phyloP scores from a whole-genome alignment of 1,139 yeast species.

The Suhomyces panamericanus region DNA sequence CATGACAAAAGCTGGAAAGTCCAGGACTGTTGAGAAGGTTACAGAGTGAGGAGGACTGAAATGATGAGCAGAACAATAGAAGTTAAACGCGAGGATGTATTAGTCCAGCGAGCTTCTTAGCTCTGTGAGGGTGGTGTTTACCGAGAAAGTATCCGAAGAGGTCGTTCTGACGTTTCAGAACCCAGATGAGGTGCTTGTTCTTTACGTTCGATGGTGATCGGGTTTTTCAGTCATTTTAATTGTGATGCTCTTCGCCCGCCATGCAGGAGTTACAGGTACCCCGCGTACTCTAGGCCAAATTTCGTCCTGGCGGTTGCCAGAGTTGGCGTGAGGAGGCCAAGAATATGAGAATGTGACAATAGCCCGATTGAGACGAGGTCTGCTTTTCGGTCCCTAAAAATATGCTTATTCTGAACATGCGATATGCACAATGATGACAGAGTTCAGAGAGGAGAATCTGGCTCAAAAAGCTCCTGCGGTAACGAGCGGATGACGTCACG shows the following conservation, averaged over 20 bases:
- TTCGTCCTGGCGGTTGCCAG: neutral
- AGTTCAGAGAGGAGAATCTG: neutral
- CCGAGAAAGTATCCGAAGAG: too few species aligned
- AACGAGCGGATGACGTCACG: neutral
- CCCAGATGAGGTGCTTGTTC: too few species aligned
- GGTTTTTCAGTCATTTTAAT: neutral
- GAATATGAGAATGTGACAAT: neutral
- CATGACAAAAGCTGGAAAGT: neutral
- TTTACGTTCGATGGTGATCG: neutral
- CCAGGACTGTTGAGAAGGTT: neutral
- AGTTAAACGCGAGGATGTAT: too few species aligned
- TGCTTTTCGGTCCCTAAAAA: too few species aligned
- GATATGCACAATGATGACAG: neutral
- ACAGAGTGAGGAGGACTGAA: too few species aligned
- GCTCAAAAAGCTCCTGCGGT: neutral
- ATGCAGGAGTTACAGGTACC: constrained; percentile 1
- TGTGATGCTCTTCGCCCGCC: constrained; percentile 1
- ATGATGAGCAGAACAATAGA: too few species aligned
- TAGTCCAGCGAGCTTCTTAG: too few species aligned
- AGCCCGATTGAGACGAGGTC: too few species aligned
- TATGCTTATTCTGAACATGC: neutral
- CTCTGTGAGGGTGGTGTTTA: too few species aligned
- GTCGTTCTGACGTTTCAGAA: neutral
- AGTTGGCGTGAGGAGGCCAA: neutral
- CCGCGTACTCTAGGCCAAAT: neutral